phyloP scores from a whole-genome alignment of 305 asterid species.

The Petunia hybrid region DNA sequence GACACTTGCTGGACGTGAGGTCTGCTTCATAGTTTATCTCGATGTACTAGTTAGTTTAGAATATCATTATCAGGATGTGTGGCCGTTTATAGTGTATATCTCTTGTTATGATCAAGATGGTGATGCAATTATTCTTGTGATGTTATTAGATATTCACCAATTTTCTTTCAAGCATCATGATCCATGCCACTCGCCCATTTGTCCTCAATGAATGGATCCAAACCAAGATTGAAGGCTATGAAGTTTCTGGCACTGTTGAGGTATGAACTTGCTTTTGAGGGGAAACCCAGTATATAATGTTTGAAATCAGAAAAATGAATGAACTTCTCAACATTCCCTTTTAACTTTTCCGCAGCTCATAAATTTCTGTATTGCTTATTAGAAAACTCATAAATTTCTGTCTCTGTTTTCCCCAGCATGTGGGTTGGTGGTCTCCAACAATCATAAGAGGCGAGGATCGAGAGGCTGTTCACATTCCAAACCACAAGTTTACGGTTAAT shows the following conservation, averaged over 20 bases:
- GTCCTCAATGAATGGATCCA: conserved; percentile 92
- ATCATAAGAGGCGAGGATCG: conserved; percentile 97
- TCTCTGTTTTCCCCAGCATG: conserved; percentile 58
- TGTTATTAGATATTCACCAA: conserved; percentile 81
- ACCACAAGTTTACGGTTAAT: conserved; percentile 94
- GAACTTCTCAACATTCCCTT: conserved; percentile 1
- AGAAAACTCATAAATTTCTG: no score
- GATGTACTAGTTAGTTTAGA: conserved; percentile 29
- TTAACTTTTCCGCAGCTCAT: background rate
- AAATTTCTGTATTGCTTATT: background rate
- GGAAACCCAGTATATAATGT: background rate
- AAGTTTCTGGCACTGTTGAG: conserved; percentile 99
- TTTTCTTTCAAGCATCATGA: conserved; percentile 95
- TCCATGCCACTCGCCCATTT: conserved; percentile 93
- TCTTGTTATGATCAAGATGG: conserved; percentile 25
- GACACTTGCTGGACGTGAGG: conserved; percentile 99
- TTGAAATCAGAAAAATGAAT: conserved; percentile 27
- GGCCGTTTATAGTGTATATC: conserved; percentile 18
- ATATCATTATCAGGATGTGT: conserved; percentile 21
- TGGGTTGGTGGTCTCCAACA: conserved; percentile 99
- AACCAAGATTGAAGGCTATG: conserved; percentile 93
- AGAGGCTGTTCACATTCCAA: conserved; percentile 98
- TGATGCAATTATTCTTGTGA: conserved; percentile 31
- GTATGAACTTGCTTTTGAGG: conserved; percentile 50
- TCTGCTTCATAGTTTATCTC: conserved; percentile 38